These are phyloP conservation scores for Lentinula raphanica DNA, from an alignment of 768 basidiomycete species.

Conservation along the genomic window DNA sequence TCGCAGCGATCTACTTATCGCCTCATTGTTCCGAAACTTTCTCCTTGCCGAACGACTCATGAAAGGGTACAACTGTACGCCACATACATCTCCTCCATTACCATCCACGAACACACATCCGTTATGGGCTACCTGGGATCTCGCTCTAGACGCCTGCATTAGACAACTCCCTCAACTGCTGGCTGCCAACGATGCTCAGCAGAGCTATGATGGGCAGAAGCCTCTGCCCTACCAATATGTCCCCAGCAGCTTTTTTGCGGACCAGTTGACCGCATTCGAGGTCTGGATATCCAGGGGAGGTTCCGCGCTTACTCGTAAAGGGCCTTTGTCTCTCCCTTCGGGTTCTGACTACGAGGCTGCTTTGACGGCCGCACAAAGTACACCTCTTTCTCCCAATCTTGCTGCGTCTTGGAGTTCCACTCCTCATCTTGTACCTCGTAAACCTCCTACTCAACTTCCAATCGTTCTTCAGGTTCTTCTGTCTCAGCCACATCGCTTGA, in stretches of 20 bases:
- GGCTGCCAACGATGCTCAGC: conserved; percentile 27
- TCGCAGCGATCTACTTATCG: conserved; percentile 91
- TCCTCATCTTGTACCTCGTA: conserved; percentile 67
- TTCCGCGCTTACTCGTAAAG: conserved; percentile 72
- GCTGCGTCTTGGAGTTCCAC: neutral
- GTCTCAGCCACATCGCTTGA: conserved; percentile 91
- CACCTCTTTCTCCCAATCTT: conserved; percentile 6
- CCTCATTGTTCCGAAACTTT: conserved; percentile 95
- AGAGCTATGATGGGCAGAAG: conserved; percentile 18
- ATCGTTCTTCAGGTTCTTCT: conserved; percentile 96
- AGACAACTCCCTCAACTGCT: conserved; percentile 89
- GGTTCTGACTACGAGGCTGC: neutral
- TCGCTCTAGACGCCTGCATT: conserved; percentile 90
- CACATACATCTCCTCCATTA: conserved; percentile 85
- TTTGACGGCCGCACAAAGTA: neutral
- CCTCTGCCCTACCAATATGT: conserved; percentile 63
- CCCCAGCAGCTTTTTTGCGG: conserved; percentile 89
- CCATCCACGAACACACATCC: conserved; percentile 96
- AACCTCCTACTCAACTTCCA: conserved; percentile 94
- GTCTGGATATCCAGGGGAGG: conserved; percentile 97
- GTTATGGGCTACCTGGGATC: conserved; percentile 96
- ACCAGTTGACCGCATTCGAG: conserved; percentile 95
- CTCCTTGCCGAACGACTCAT: conserved; percentile 95
- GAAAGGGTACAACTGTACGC: conserved; percentile 97
- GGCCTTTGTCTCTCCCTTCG: conserved; percentile 65